phyloP scores from a whole-genome alignment of 2,329 filamentous ascomycete genomes.

The Trichoderma koningii region DNA sequence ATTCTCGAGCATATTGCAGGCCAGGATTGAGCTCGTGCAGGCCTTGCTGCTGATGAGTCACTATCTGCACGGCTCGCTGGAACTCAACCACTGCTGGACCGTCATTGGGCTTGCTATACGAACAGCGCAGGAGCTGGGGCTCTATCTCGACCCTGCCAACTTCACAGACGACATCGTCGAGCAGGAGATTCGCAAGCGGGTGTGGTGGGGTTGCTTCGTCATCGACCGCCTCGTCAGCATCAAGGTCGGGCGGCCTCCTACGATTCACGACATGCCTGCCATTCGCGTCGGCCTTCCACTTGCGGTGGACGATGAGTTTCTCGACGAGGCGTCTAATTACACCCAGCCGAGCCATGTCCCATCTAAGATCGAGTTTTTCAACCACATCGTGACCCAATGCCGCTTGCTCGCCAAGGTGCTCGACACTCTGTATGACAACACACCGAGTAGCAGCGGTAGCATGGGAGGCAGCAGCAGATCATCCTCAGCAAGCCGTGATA shows the following conservation, averaged over 20 bases:
- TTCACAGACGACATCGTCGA: constrained; percentile 14
- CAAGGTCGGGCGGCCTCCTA: constrained; percentile 21
- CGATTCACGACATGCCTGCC: constrained; percentile 15
- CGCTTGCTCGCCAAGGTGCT: constrained; percentile 16
- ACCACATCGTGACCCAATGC: constrained; percentile 21
- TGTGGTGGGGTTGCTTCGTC: constrained; percentile 24
- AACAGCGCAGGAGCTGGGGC: constrained; percentile 17
- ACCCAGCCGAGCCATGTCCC: constrained; percentile 15
- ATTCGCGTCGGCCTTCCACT: constrained; percentile 13
- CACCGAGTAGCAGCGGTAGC: constrained; percentile 15
- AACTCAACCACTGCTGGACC: constrained; percentile 22
- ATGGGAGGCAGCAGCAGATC: constrained; percentile 6
- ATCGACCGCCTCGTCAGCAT: constrained; percentile 23
- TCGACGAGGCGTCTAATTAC: constrained; percentile 13
- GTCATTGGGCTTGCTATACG: constrained; percentile 19
- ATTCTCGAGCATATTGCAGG: constrained; percentile 19
- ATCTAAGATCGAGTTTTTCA: constrained; percentile 20
- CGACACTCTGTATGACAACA: constrained; percentile 22
- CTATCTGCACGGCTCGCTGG: constrained; percentile 18
- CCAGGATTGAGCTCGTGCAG: constrained; percentile 21
- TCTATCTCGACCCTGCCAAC: constrained; percentile 16
- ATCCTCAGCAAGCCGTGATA: constrained; percentile 7
- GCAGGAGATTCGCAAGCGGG: constrained; percentile 24
- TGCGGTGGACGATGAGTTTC: constrained; percentile 18
- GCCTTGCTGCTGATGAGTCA: constrained; percentile 19